A percentile compares a stretch with the other conserved stretches of the same genome.
Conservation (phyloP, 352 stramenopile species). For the Saprolegnia diclina region DNA sequence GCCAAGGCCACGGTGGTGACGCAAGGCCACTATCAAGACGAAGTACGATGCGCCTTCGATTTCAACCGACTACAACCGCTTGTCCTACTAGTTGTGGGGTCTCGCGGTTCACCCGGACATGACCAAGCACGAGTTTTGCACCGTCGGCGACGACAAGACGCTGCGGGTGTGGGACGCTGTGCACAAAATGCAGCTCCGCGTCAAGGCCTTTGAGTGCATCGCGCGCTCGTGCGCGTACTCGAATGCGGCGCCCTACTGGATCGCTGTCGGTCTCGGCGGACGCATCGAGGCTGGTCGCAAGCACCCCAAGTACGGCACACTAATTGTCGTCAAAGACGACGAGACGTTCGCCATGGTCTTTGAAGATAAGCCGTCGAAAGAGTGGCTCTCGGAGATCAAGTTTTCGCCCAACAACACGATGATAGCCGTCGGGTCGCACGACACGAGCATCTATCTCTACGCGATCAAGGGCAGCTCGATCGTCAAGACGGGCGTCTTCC, state of each 20-base stretch:
- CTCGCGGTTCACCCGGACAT: slow-evolving; percentile 50
- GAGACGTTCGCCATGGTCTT: slow-evolving; percentile 60
- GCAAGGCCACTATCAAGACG: slow-evolving; percentile 34
- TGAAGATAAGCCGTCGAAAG: slow-evolving; percentile 72
- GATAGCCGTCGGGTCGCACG: slow-evolving; percentile 64
- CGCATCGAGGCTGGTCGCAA: slow-evolving; percentile 37
- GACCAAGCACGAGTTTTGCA: slow-evolving; percentile 38
- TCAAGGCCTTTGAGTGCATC: slow-evolving; percentile 59
- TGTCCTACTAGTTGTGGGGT: slow-evolving; percentile 63
- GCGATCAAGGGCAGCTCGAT: slow-evolving; percentile 34
- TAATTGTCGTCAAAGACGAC: slow-evolving; percentile 56
- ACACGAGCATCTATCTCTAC: slow-evolving; percentile 74
- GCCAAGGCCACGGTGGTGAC: slow-evolving; percentile 35
- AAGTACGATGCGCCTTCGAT: slow-evolving; percentile 4
- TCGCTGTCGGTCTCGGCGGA: slow-evolving; percentile 58
- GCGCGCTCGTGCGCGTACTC: slow-evolving; percentile 72
- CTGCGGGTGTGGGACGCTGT: slow-evolving; percentile 30
- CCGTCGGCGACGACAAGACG: slow-evolving; percentile 31
- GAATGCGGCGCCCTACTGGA: slow-evolving; percentile 33
- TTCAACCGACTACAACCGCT: slow-evolving; percentile 17
- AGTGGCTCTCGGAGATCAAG: slow-evolving; percentile 76
- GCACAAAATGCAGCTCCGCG: slow-evolving; percentile 30
- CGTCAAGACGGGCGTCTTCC: slow-evolving; percentile 51
- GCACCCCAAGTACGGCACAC: slow-evolving; percentile 64
- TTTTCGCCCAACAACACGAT: slow-evolving; percentile 51